A percentile compares a stretch with the other conserved stretches of the same genome.
These are phyloP conservation scores for Arthrobotrys conoides DNA, from an alignment of 2,329 filamentous ascomycete species.

Conservation along the genomic window DNA sequence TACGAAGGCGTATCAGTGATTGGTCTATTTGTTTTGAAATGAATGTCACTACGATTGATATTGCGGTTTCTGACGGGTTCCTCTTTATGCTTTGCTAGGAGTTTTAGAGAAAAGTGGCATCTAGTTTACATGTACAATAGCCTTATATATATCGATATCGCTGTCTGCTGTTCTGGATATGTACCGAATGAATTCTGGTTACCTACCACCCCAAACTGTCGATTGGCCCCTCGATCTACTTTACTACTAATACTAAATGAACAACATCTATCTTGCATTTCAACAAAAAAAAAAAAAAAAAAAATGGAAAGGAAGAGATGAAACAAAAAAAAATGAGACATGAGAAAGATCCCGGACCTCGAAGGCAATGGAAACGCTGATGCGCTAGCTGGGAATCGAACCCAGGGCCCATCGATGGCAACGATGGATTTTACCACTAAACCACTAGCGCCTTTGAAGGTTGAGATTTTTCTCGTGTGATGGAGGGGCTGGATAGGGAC, in stretches of 20 bases:
- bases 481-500: slow-evolving; percentile 1
- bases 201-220: slow-evolving; percentile 1
- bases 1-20: slow-evolving; percentile 46
- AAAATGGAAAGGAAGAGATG: background rate
- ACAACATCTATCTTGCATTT: background rate
- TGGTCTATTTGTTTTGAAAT: background rate
- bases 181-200: slow-evolving; percentile 10
- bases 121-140: slow-evolving; percentile 57
- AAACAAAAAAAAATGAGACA: background rate
- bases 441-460: slow-evolving; percentile 66
- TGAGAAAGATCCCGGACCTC: background rate
- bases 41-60: slow-evolving; percentile 4
- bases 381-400: slow-evolving; percentile 67
- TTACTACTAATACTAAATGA: background rate
- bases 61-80: slow-evolving; percentile 35
- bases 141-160: slow-evolving; percentile 18
- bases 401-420: slow-evolving; percentile 71
- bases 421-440: slow-evolving; percentile 73
- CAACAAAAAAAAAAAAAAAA: background rate
- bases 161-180: slow-evolving; percentile 35
- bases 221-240: background rate
- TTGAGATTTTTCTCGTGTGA: slow-evolving; percentile 7
- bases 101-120: slow-evolving; percentile 59
- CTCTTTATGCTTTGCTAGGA: slow-evolving; percentile 18
- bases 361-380: slow-evolving; percentile 17